Percentiles rank a stretch among this genome's conserved stretches.
These are phyloP conservation scores for Coemansia sp. DNA, from an alignment of 192 early-diverging fungal species.

Conservation along the genomic window DNA sequence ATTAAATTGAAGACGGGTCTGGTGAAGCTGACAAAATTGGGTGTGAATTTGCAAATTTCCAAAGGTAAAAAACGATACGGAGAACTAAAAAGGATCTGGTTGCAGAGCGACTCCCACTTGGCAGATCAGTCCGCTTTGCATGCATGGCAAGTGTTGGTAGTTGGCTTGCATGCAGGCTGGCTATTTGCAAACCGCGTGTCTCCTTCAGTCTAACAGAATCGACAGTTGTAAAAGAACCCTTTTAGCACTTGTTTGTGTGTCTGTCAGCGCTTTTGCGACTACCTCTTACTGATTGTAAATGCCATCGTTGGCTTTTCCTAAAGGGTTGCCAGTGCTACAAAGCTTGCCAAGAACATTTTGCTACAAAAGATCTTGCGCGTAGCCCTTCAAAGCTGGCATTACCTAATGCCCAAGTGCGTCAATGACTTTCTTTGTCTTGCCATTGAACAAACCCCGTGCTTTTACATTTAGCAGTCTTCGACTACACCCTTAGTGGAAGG, in stretches of 20 bases:
- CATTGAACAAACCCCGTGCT: neutral
- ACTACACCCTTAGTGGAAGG: neutral
- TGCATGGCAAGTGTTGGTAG: neutral
- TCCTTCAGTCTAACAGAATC: neutral
- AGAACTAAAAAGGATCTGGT: conserved; percentile 3
- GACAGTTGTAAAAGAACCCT: neutral
- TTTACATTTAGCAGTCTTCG: neutral
- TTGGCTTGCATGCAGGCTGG: neutral
- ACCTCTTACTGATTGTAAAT: neutral
- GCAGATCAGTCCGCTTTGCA: neutral
- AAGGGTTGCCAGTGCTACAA: neutral
- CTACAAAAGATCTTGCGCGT: neutral
- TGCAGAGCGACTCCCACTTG: neutral
- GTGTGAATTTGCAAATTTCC: conserved; percentile 2
- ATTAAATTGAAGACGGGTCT: neutral
- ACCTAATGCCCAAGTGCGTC: neutral
- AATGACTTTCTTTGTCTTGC: neutral
- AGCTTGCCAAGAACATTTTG: neutral
- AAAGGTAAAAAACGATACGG: neutral
- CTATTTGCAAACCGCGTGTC: neutral
- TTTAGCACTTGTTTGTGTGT: neutral
- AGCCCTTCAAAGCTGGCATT: neutral
- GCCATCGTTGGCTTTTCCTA: neutral
- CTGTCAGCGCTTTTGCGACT: neutral
- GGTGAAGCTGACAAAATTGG: neutral